phyloP scores from a whole-genome alignment of 805 yeast genomes.

The Lipomyces spencermartinsiae region DNA sequence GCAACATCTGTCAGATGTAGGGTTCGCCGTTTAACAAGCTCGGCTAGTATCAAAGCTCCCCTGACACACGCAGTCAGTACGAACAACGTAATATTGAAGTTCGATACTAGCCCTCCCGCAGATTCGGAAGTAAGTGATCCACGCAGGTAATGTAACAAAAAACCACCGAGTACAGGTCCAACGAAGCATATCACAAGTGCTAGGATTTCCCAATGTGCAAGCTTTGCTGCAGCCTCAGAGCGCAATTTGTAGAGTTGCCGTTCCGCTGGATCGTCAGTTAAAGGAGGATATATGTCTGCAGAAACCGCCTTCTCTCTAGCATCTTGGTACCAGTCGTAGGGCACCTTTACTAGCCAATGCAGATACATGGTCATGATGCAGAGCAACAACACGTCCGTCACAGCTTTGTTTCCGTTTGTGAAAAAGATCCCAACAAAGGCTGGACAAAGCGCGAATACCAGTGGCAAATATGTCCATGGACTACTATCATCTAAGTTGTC shows the following conservation, averaged over 20 bases:
- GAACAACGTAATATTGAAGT: conserved; percentile 30
- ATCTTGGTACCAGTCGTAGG: conserved; percentile 26
- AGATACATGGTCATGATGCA: conserved; percentile 23
- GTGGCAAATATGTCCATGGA: conserved; percentile 22
- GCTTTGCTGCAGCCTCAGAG: conserved; percentile 12
- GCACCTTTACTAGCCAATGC: conserved; percentile 20
- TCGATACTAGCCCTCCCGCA: conserved; percentile 20
- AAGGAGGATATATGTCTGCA: neutral
- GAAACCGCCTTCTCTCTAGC: conserved; percentile 17
- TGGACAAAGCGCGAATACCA: conserved; percentile 20
- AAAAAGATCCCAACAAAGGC: conserved; percentile 21
- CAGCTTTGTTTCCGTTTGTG: conserved; percentile 12
- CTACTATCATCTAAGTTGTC: neutral
- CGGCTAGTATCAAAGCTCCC: conserved; percentile 10
- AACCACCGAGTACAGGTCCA: conserved; percentile 27
- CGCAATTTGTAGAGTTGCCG: neutral
- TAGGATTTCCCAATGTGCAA: conserved; percentile 22
- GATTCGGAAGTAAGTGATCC: conserved; percentile 9
- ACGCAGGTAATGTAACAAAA: conserved; percentile 20
- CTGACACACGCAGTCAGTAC: conserved; percentile 23
- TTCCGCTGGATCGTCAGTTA: conserved; percentile 10
- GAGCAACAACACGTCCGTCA: conserved; percentile 21
- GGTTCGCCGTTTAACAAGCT: conserved; percentile 21
- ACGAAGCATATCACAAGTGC: conserved; percentile 18
- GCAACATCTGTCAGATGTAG: neutral